A percentile compares a stretch with the other conserved stretches of the same genome.
phyloP scores from a whole-genome alignment of 78 protist species.

The Dictyostelium discoideum region DNA sequence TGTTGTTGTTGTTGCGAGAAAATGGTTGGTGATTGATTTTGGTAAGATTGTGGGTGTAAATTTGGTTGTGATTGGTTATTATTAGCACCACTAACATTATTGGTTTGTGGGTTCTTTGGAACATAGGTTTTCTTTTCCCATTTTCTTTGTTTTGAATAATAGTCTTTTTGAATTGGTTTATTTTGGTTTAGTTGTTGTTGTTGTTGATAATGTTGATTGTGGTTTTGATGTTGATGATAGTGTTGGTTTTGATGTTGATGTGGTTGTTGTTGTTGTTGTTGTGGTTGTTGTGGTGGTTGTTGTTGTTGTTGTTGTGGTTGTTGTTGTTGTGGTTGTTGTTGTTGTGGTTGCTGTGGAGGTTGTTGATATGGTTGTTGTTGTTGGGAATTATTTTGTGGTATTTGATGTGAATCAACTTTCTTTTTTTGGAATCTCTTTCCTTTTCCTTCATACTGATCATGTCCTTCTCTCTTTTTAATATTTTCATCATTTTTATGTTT shows the following conservation, averaged over 20 bases:
- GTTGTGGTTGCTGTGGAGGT: background rate
- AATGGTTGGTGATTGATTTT: background rate
- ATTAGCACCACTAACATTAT: background rate
- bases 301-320: background rate
- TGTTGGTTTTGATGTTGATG: background rate
- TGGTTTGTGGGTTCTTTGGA: constrained; percentile 51
- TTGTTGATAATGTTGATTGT: background rate
- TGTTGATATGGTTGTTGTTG: background rate
- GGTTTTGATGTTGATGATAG: background rate
- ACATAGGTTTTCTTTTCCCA: constrained; percentile 34
- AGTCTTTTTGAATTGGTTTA: background rate
- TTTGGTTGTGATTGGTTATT: background rate
- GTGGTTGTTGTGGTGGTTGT: background rate
- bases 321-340: background rate
- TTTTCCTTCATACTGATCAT: background rate
- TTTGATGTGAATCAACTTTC: background rate
- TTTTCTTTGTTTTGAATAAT: background rate
- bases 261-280: background rate
- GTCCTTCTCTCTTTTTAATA: background rate
- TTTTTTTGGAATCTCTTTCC: constrained; percentile 13
- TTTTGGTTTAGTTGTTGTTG: background rate
- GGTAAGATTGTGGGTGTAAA: background rate
- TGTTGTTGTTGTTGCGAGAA: background rate
- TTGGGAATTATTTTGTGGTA: background rate
- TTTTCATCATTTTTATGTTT: background rate